These are phyloP conservation scores for Pseudozyma hubeiensis DNA, from an alignment of 1,284 basidiomycete genomes.

Conservation along the genomic window DNA sequence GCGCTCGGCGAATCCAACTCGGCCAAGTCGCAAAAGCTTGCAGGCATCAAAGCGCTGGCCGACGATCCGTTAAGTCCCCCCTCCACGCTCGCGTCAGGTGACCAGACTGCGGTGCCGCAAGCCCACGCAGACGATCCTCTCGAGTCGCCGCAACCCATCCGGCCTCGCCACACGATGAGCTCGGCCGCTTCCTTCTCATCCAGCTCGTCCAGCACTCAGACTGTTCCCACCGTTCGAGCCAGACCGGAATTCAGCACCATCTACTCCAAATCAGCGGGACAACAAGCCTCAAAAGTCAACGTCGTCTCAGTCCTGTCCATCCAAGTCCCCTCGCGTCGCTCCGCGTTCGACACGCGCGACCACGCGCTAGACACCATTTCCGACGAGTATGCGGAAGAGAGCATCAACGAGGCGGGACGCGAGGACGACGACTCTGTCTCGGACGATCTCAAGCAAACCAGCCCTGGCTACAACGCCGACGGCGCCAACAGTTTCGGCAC, in stretches of 20 bases:
- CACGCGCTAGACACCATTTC: conserved; percentile 52
- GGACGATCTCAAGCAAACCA: conserved; percentile 57
- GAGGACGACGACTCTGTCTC: conserved; percentile 47
- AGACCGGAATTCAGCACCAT: conserved; percentile 86
- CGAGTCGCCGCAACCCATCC: conserved; percentile 10
- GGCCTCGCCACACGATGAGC: conserved; percentile 16
- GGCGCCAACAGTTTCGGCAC: neutral
- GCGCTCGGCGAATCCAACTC: conserved; percentile 82
- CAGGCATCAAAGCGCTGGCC: conserved; percentile 29
- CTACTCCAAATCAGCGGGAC: conserved; percentile 73
- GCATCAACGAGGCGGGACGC: conserved; percentile 11
- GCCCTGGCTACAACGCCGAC: conserved; percentile 19
- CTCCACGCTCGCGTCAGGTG: conserved; percentile 14
- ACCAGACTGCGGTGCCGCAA: conserved; percentile 17
- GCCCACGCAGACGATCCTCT: conserved; percentile 47
- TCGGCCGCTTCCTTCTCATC: conserved; percentile 40
- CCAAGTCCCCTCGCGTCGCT: conserved; percentile 82
- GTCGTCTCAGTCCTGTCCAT: conserved; percentile 90
- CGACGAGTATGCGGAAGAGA: conserved; percentile 36
- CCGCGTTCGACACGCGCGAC: conserved; percentile 70
- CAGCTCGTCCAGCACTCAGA: conserved; percentile 32
- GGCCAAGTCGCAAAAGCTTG: conserved; percentile 70
- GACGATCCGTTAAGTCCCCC: conserved; percentile 6
- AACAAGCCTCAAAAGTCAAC: conserved; percentile 74
- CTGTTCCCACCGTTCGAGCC: conserved; percentile 81